Evolutionary conservation across 2,329 filamentous ascomycete genomes (phyloP).

Genomic region (Xylaria sp.): DNA sequence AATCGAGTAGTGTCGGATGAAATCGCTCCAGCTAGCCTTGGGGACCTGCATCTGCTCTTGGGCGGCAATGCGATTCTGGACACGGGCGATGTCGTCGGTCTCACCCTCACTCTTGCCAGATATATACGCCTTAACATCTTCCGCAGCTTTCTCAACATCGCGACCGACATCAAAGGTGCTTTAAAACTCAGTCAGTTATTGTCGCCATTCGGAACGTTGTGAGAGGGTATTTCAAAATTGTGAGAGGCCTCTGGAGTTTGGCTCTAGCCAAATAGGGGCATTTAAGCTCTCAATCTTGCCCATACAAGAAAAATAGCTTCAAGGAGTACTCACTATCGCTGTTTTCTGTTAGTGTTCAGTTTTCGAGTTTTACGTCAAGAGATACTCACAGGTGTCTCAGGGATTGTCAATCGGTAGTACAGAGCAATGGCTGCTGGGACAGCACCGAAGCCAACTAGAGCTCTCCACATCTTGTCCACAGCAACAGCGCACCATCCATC

Average conservation of each 20-base stretch:
- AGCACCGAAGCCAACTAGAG: conserved; percentile 82
- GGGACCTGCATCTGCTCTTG: conserved; percentile 68
- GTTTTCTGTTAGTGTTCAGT: conserved; percentile 25
- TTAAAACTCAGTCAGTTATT: neutral
- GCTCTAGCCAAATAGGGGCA: neutral
- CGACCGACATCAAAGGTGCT: conserved; percentile 80
- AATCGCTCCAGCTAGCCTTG: conserved; percentile 79
- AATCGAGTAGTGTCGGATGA: conserved; percentile 74
- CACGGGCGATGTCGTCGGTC: conserved; percentile 74
- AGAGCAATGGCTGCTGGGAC: conserved; percentile 84
- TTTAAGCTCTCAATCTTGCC: neutral
- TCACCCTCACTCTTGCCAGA: conserved; percentile 70
- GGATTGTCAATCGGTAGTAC: conserved; percentile 83
- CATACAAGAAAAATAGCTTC: neutral
- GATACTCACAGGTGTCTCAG: conserved; percentile 73
- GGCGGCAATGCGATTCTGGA: conserved; percentile 65
- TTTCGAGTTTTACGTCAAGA: neutral
- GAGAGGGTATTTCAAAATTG: neutral
- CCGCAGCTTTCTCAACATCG: conserved; percentile 78
- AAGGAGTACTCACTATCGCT: conserved; percentile 65
- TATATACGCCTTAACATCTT: conserved; percentile 81
- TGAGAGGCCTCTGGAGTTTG: neutral
- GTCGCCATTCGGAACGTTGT: neutral
- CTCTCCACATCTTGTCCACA: conserved; percentile 89
- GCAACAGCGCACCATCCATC: conserved; percentile 72